phyloP scores from a whole-genome alignment of 1,284 basidiomycete species.

The Moesziomyces parantarcticus region DNA sequence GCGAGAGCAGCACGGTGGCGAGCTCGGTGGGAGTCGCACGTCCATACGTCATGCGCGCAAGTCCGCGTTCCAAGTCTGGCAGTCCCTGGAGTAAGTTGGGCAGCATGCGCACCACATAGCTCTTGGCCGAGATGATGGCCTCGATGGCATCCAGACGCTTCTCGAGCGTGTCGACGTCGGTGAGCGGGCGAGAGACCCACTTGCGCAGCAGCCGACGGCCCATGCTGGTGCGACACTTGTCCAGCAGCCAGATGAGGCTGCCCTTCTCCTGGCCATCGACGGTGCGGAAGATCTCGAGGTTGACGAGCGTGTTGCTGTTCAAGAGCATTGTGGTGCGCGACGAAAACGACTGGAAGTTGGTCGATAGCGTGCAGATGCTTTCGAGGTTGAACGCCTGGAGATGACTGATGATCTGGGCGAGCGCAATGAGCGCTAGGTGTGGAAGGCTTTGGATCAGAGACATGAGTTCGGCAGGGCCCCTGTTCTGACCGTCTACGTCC shows the following conservation, averaged over 20 bases:
- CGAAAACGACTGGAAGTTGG: constrained; percentile 77
- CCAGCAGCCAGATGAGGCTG: constrained; percentile 85
- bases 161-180: constrained; percentile 76
- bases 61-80: constrained; percentile 88
- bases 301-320: constrained; percentile 85
- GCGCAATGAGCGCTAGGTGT: constrained; percentile 75
- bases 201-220: constrained; percentile 82
- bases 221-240: constrained; percentile 85
- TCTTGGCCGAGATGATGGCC: constrained; percentile 75
- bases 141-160: constrained; percentile 85
- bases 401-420: constrained; percentile 82
- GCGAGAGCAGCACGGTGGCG: constrained; percentile 78
- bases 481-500: constrained; percentile 23
- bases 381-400: constrained; percentile 80
- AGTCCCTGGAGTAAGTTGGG: constrained; percentile 73
- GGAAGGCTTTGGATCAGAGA: constrained; percentile 39
- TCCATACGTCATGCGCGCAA: constrained; percentile 88
- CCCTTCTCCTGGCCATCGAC: constrained; percentile 79
- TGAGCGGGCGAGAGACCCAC: constrained; percentile 88
- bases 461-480: constrained; percentile 11
- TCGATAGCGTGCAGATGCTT: constrained; percentile 50
- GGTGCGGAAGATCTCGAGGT: constrained; percentile 71
- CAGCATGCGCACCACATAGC: constrained; percentile 73
- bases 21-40: constrained; percentile 85
- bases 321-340: constrained; percentile 83